A percentile compares a stretch with the other conserved stretches of the same genome.
phyloP scores from a whole-genome alignment of 768 basidiomycete genomes.

The Stropharia rugosoannulata region DNA sequence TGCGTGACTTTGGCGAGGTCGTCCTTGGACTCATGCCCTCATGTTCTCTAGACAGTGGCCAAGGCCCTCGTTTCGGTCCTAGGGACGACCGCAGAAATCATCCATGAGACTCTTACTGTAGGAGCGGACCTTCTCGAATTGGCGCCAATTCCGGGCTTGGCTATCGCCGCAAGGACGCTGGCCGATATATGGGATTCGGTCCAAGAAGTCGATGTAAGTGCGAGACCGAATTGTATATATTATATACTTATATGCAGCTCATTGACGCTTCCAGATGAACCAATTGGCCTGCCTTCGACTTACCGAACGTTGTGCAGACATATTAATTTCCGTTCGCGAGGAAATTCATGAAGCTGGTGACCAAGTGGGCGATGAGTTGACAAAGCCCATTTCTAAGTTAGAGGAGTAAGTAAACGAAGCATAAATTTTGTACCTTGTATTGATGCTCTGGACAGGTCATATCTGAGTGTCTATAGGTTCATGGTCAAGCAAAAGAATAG shows the following conservation, averaged over 20 bases:
- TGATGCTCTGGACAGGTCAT: slow-evolving; percentile 29
- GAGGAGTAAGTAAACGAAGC: slow-evolving; percentile 38
- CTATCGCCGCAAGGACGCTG: slow-evolving; percentile 48
- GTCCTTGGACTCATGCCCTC: neutral
- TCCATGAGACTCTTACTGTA: slow-evolving; percentile 43
- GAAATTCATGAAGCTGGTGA: slow-evolving; percentile 63
- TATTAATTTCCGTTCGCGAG: slow-evolving; percentile 60
- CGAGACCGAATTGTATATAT: neutral
- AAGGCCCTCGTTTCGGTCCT: slow-evolving; percentile 38
- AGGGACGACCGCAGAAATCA: slow-evolving; percentile 37
- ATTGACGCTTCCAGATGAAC: slow-evolving; percentile 49
- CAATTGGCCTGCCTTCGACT: slow-evolving; percentile 66
- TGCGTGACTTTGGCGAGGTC: neutral
- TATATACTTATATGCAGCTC: neutral
- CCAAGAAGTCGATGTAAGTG: slow-evolving; percentile 58
- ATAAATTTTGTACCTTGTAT: slow-evolving; percentile 1
- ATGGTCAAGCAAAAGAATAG: slow-evolving; percentile 58
- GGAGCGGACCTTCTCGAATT: slow-evolving; percentile 43
- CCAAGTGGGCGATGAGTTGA: slow-evolving; percentile 46
- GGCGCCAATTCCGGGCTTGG: slow-evolving; percentile 57
- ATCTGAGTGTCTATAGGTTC: slow-evolving; percentile 44
- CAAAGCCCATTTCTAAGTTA: slow-evolving; percentile 48
- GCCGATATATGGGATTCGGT: slow-evolving; percentile 66
- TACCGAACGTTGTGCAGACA: slow-evolving; percentile 70
- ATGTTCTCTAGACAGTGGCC: slow-evolving; percentile 30